phyloP scores from a whole-genome alignment of 345 rosid species.

The Eucalyptus guilfoylei region DNA sequence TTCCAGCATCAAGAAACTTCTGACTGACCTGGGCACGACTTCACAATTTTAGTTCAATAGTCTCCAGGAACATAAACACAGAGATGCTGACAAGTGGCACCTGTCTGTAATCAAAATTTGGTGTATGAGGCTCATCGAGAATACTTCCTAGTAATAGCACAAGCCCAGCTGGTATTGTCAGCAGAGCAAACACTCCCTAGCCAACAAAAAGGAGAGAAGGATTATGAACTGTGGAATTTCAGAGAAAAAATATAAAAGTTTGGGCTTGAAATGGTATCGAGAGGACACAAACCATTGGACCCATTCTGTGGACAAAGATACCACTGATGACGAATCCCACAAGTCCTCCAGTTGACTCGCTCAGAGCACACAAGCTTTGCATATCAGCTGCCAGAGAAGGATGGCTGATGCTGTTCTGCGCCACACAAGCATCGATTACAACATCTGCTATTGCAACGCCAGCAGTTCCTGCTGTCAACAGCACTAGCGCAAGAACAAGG shows the following conservation, averaged over 20 bases:
- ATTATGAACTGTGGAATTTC: background rate
- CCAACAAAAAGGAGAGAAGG: background rate
- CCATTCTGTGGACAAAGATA: constrained; percentile 39
- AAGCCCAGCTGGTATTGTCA: constrained; percentile 59
- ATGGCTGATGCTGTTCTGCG: constrained; percentile 45
- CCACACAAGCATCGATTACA: constrained; percentile 63
- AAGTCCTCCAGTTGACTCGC: constrained; percentile 49
- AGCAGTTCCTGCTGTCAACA: constrained; percentile 40
- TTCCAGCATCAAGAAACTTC: constrained; percentile 50
- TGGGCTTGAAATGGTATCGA: background rate
- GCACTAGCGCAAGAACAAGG: constrained; percentile 35
- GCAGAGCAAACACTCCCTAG: constrained; percentile 71
- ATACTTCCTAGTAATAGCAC: constrained; percentile 43
- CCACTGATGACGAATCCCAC: constrained; percentile 60
- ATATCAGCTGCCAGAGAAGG: constrained; percentile 58
- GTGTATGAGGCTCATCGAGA: constrained; percentile 37
- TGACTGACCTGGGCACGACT: constrained; percentile 22
- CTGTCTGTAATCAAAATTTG: constrained; percentile 52
- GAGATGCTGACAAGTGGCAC: background rate
- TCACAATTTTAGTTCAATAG: background rate
- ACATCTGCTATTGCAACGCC: constrained; percentile 66
- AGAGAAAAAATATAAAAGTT: background rate
- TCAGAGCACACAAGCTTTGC: constrained; percentile 62
- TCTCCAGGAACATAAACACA: background rate
- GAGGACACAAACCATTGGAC: constrained; percentile 36